These are phyloP conservation scores for Serendipita sp. DNA, from an alignment of 1,284 basidiomycete genomes.

Conservation along the genomic window DNA sequence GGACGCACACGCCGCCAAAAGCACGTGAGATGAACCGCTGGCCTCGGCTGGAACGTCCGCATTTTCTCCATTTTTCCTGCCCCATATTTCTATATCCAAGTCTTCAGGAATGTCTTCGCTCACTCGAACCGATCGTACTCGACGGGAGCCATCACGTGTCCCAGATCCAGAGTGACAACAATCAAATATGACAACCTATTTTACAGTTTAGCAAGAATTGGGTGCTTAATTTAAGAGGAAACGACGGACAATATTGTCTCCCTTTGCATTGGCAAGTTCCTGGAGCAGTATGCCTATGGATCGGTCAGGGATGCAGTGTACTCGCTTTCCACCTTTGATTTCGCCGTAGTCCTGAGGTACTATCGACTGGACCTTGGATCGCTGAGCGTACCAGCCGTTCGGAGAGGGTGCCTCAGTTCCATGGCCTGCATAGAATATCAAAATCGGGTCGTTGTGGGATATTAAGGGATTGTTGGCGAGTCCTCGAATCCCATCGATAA, in stretches of 20 bases:
- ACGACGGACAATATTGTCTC: conserved; percentile 36
- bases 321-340: conserved; percentile 26
- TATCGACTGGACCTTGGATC: conserved; percentile 35
- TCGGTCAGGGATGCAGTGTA: conserved; percentile 50
- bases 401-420: conserved; percentile 38
- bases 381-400: conserved; percentile 19
- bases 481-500: conserved; percentile 41
- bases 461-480: conserved; percentile 44
- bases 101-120: conserved; percentile 26
- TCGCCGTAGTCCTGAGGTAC: conserved; percentile 52
- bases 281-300: conserved; percentile 42
- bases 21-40: conserved; percentile 29
- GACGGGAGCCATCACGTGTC: conserved; percentile 22
- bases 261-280: conserved; percentile 40
- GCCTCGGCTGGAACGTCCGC: conserved; percentile 25
- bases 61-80: conserved; percentile 33
- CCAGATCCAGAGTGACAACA: conserved; percentile 40
- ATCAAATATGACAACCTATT: conserved; percentile 40
- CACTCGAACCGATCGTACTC: neutral
- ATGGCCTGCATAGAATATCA: conserved; percentile 56
- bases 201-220: neutral
- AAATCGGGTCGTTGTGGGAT: conserved; percentile 41
- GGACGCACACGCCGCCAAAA: conserved; percentile 39
- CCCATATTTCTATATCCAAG: conserved; percentile 22
- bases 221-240: neutral